These are phyloP conservation scores for Suillus fuscotomentosus DNA, from an alignment of 768 basidiomycete species.

Conservation along the genomic window DNA sequence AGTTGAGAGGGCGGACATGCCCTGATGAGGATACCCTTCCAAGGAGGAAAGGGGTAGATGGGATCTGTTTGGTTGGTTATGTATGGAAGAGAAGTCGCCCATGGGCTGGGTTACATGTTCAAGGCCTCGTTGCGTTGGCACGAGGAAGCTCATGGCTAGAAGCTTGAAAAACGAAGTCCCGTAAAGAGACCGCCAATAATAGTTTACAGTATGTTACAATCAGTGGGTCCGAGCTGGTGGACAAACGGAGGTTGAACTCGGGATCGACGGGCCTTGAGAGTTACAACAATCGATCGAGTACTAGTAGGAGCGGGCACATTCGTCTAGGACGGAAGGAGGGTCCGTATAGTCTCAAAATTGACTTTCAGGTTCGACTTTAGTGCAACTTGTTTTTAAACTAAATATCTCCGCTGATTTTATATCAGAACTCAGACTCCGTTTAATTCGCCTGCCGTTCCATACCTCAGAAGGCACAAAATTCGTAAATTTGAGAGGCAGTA, in stretches of 20 bases:
- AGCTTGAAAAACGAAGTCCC: constrained; percentile 19
- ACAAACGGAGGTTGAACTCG: constrained; percentile 19
- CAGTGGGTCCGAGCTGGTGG: constrained; percentile 5
- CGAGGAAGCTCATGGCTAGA: constrained; percentile 32
- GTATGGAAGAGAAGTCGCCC: constrained; percentile 27
- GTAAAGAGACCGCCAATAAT: constrained; percentile 21
- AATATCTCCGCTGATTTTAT: constrained; percentile 26
- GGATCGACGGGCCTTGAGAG: constrained; percentile 12
- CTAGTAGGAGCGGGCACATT: constrained; percentile 5
- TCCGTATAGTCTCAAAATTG: constrained; percentile 1
- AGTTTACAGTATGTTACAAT: constrained; percentile 17
- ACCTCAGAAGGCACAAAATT: not conserved
- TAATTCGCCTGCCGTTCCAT: constrained; percentile 3
- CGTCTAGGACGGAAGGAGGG: not conserved
- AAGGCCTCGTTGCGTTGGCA: constrained; percentile 33
- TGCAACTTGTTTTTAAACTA: constrained; percentile 15
- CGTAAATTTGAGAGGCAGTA: constrained; percentile 2
- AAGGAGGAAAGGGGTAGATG: constrained; percentile 39
- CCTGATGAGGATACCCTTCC: constrained; percentile 33
- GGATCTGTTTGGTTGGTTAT: constrained; percentile 33
- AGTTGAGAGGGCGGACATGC: constrained; percentile 28
- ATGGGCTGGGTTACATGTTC: constrained; percentile 22
- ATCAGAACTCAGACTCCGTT: constrained; percentile 6
- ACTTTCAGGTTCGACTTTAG: constrained; percentile 20
- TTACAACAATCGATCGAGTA: constrained; percentile 14